Evolutionary conservation across 1,139 yeast genomes (phyloP).

Genomic region (Yamadazyma mexicana): DNA sequence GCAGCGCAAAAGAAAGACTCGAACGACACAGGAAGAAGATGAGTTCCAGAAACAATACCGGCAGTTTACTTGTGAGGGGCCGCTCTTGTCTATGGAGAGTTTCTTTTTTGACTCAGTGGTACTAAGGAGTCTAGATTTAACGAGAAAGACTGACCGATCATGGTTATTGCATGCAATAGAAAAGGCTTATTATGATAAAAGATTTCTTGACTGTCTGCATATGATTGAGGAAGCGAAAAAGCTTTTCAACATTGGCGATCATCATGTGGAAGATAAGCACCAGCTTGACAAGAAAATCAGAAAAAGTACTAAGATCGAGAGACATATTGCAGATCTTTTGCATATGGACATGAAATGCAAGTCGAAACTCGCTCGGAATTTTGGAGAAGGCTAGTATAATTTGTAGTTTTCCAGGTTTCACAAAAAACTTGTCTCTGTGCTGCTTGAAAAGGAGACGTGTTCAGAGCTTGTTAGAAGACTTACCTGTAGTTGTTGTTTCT

Average conservation of each 20-base stretch:
- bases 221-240: slow-evolving; percentile 29
- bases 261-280: slow-evolving; percentile 22
- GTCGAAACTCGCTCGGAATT: too few species aligned
- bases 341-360: too few species aligned
- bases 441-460: too few species aligned
- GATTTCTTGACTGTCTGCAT: slow-evolving; percentile 45
- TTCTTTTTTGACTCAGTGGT: slow-evolving; percentile 40
- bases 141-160: slow-evolving; percentile 35
- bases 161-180: slow-evolving; percentile 46
- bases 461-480: too few species aligned
- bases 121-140: slow-evolving; percentile 22
- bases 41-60: slow-evolving; percentile 46
- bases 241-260: slow-evolving; percentile 28
- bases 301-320: slow-evolving; percentile 30
- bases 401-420: too few species aligned
- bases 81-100: slow-evolving; percentile 44
- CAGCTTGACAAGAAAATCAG: slow-evolving; percentile 24
- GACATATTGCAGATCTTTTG: not conserved
- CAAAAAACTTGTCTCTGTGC: too few species aligned
- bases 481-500: too few species aligned
- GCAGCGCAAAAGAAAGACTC: too few species aligned
- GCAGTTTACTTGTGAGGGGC: slow-evolving; percentile 50
- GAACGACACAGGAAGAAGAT: slow-evolving; percentile 63
- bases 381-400: too few species aligned
- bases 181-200: slow-evolving; percentile 47